Evolutionary conservation across 257 asterid genomes (phyloP).

Genomic region (Nicotiana tomentosiformis): DNA sequence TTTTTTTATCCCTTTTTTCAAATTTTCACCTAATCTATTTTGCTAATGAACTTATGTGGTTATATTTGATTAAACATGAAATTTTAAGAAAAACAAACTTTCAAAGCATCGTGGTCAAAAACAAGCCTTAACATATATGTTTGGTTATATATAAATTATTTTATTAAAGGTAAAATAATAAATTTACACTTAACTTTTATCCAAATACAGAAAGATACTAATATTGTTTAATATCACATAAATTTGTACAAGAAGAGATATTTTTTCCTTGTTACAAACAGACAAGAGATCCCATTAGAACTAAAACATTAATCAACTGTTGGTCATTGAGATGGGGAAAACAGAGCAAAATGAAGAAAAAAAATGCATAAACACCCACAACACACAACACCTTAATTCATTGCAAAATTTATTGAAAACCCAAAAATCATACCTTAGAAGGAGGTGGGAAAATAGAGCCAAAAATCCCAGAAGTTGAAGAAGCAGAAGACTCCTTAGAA

Average conservation of each 20-base stretch:
- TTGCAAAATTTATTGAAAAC: background rate
- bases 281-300: background rate
- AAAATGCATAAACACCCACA: background rate
- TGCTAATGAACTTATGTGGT: background rate
- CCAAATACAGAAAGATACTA: no score
- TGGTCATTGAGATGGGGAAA: background rate
- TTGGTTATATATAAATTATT: no score
- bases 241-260: background rate
- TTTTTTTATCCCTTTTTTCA: no score
- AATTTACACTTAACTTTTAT: no score
- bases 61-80: no score
- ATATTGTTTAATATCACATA: no score
- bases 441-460: constrained; percentile 65
- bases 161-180: no score
- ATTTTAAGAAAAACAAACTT: no score
- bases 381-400: background rate
- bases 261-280: background rate
- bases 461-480: constrained; percentile 54
- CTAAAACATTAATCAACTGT: background rate
- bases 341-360: background rate
- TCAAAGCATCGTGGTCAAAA: no score
- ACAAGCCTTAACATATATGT: no score
- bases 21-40: background rate
- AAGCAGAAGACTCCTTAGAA: constrained; percentile 40
- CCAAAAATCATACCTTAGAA: constrained; percentile 35